Evolutionary conservation across 352 stramenopile genomes (phyloP).

Genomic region (Globisporangium echinulatum): DNA sequence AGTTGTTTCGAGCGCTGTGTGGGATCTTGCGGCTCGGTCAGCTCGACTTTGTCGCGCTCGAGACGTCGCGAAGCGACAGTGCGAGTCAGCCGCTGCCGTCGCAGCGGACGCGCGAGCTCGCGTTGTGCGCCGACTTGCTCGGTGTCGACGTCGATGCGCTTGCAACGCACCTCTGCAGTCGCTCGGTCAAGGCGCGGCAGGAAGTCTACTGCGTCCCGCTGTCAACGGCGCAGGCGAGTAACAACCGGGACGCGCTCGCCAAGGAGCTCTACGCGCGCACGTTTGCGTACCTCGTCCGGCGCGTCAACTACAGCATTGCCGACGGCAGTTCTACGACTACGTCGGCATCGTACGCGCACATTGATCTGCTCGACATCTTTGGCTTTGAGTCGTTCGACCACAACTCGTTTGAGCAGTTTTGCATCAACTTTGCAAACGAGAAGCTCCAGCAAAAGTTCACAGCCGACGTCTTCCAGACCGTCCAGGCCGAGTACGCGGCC

Average conservation of each 20-base stretch:
- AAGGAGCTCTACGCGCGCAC: conserved; percentile 94
- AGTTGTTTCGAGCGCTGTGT: conserved; percentile 64
- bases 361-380: conserved; percentile 96
- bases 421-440: conserved; percentile 95
- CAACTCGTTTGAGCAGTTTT: conserved; percentile 95
- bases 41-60: conserved; percentile 70
- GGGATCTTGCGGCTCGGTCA: conserved; percentile 80
- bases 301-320: conserved; percentile 81
- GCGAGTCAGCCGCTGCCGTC: conserved; percentile 46
- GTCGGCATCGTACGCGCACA: conserved; percentile 60
- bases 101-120: conserved; percentile 53
- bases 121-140: conserved; percentile 53
- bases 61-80: conserved; percentile 62
- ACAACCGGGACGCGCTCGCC: conserved; percentile 91
- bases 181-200: conserved; percentile 73
- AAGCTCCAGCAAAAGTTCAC: conserved; percentile 92
- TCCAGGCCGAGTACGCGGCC: conserved; percentile 77
- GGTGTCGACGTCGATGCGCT: conserved; percentile 61
- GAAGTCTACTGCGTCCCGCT: conserved; percentile 82
- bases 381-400: conserved; percentile 94
- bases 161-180: conserved; percentile 67
- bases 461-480: conserved; percentile 81
- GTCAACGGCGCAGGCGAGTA: conserved; percentile 60
- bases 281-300: conserved; percentile 92
- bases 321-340: conserved; percentile 22